Base-by-base conservation (phyloP, 192 early-diverging fungal genomes). In the Backusella parvicylindrica region DNA sequence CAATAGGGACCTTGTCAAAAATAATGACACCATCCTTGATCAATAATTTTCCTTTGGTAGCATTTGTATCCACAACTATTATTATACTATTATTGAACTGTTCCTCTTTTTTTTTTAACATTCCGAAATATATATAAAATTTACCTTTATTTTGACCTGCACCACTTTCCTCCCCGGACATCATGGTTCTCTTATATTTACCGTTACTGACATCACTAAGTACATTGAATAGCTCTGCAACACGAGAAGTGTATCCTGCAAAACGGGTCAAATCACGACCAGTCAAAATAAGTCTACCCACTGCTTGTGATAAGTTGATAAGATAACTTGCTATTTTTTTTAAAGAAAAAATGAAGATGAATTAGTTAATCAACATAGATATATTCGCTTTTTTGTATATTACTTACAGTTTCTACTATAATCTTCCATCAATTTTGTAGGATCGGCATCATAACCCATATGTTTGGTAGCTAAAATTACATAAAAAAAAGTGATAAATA, bases 1-100 rank as follows among this genome's bases (percentile, higher is more conserved):
- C 85, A 71, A 95, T 89, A 2, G 94, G 94, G 15, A 94, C 90
- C 68, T 90, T 84, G 26, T 88, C 83, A 84, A 95, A 95, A 69
- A 84, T 80, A 65, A 90, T 90, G 30, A 88, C 82, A 1, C 86
- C 87, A 53, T 87, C 87, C 38, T 82, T 73, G 11, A 78, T 84
- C 28, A 86, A 77, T 6, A 90, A 66, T 32, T 80, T 83, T 64
- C 89, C 89, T 66, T 86, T 86, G 60, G 86, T 69, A 35, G 84
- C 81, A 8, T 77, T 86, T 13, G 85, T 78, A 60, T 85, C 75
- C 40, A 88, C 79, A 31, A 71, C 79, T 78, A 74, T 38, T 66
- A n/a, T 49, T 75, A 47, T 67, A 68, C 41, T 40, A 18, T 16
- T 68, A 64, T 49, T 77, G 71, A 35, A 21, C 13, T 6, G 1